These are phyloP conservation scores for Zychaea mexicana DNA, from an alignment of 371 early-diverging fungal genomes.

Conservation along the genomic window DNA sequence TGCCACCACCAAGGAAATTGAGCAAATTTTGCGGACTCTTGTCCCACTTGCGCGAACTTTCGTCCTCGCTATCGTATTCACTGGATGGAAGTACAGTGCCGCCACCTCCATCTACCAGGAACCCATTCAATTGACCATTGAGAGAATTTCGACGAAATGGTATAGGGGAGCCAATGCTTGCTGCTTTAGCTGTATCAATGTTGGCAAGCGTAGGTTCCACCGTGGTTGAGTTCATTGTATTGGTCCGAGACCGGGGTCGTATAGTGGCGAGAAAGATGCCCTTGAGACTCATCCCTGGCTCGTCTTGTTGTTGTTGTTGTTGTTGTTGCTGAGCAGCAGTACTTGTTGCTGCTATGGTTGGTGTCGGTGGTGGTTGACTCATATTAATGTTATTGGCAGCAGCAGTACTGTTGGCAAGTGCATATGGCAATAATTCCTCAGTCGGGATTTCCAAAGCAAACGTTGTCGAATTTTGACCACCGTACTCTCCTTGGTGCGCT, in stretches of 20 bases:
- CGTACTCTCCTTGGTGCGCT: slow-evolving; percentile 33
- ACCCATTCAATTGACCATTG: slow-evolving; percentile 10
- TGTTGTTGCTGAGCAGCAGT: not conserved
- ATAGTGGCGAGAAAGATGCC: slow-evolving; percentile 31
- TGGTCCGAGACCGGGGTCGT: slow-evolving; percentile 57
- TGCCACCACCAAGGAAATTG: slow-evolving; percentile 46
- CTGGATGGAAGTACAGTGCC: slow-evolving; percentile 44
- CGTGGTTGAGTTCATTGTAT: slow-evolving; percentile 44
- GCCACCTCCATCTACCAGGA: slow-evolving; percentile 20
- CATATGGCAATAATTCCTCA: slow-evolving; percentile 11
- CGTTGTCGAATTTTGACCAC: slow-evolving; percentile 40
- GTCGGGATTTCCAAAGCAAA: slow-evolving; percentile 44
- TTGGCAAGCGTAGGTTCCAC: slow-evolving; percentile 25
- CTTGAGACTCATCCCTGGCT: slow-evolving; percentile 29
- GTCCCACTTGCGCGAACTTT: slow-evolving; percentile 42
- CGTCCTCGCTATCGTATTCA: slow-evolving; percentile 69
- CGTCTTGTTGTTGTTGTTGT: not conserved
- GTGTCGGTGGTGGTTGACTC: slow-evolving; percentile 46
- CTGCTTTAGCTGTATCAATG: slow-evolving; percentile 15
- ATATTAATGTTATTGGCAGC: not conserved
- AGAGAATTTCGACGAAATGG: slow-evolving; percentile 46
- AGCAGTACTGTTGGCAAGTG: slow-evolving; percentile 8
- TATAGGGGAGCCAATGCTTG: slow-evolving; percentile 28
- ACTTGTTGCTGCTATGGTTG: not conserved
- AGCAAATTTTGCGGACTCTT: slow-evolving; percentile 37